Base-by-base conservation (phyloP, 2,329 filamentous ascomycete genomes). In the Ceratocystis cubensis region DNA sequence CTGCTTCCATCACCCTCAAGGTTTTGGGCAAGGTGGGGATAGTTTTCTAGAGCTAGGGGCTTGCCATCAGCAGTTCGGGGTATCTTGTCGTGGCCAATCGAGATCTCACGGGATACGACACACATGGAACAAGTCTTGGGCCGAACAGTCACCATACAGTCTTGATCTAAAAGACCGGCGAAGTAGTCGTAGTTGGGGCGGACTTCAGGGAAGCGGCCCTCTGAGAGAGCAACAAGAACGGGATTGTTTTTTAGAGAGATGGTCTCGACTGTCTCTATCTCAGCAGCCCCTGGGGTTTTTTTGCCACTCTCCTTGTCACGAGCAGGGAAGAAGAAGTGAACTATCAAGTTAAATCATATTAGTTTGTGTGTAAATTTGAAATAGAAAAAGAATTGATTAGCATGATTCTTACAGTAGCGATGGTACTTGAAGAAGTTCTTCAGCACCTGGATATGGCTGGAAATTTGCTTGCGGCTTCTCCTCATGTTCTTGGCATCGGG, bases 401-500 rank as follows among this genome's bases (percentile, higher is more conserved):
- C 48, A 33, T 30, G 78, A 25, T 53, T 1, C 84, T 80, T 76
- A 87, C 84, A 87, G 73, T 82, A 84, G 56, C 82, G 80, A 69
- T 87, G 78, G 65, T 82, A 80, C 66, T 80, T 79, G 70, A 88
- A 83, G 73, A 87, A 86, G 64, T 82, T 83, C 76, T 88, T 88
- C 66, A 88, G 76, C 15, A 88, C 85, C 72, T 88, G 85, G 72
- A 88, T 88, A 71, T 88, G 85, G 72, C 84, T 88, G 1, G 85
- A 88, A 4, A 88, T 84, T 71, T 87, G 84, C 73, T 88, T 88
- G 66, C 69, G 66, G 33, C 65, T 66, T 66, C 84, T 78, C 69
- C 79, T 77, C 73, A 81, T 79, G 69, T 76, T 73, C 63, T 76
- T 75, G 53, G 75, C 73, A 69, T 79, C 77, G 2, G 80, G 78